Conservation (phyloP, 2,329 filamentous ascomycete genomes). For the Aspergillus tanneri region DNA sequence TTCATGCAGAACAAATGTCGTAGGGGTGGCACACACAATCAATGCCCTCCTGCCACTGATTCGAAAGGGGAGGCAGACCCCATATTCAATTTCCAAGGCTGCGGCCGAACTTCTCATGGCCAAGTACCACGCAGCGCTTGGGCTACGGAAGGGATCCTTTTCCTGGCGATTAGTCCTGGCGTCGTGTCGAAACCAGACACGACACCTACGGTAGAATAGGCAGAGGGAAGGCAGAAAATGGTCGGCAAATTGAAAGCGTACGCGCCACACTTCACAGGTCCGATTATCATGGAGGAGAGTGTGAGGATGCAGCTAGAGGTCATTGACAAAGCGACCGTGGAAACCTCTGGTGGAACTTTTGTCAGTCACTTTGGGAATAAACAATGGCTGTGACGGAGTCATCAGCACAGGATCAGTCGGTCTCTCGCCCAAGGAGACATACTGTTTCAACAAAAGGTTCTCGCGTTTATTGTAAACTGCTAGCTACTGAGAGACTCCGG, state of each 20-base stretch:
- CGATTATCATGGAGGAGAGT: neutral
- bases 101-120: conserved; percentile 1
- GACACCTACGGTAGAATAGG: neutral
- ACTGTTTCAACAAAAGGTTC: neutral
- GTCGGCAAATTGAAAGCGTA: neutral
- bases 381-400: neutral
- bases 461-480: neutral
- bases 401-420: neutral
- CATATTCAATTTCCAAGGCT: neutral
- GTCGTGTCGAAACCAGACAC: neutral
- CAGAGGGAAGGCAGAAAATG: neutral
- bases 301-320: neutral
- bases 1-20: neutral
- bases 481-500: neutral
- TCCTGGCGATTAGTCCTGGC: neutral
- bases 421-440: neutral
- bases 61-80: neutral
- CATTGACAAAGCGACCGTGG: neutral
- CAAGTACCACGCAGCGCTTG: conserved; percentile 1
- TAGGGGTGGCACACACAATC: neutral
- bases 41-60: neutral
- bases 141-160: neutral
- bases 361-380: neutral
- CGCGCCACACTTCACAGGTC: neutral
- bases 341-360: neutral